phyloP scores from a whole-genome alignment of 257 asterid genomes.

The Marsdenia floribunda region DNA sequence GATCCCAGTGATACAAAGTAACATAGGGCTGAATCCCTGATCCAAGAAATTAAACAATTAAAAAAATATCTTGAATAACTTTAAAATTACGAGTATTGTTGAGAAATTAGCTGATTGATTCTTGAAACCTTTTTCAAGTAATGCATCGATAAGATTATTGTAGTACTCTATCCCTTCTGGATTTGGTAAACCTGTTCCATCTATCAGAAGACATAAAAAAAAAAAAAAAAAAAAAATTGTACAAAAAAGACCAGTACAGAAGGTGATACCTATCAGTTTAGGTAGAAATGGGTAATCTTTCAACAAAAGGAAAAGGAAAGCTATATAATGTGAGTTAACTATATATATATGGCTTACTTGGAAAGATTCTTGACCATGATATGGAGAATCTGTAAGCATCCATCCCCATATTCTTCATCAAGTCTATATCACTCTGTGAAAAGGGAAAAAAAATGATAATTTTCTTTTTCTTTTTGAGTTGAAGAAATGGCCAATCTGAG shows the following conservation, averaged over 20 bases:
- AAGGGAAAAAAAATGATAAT: no score
- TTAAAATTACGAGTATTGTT: neutral
- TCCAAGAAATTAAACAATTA: conserved; percentile 9
- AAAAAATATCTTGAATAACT: neutral
- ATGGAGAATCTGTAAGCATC: conserved; percentile 90
- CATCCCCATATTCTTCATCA: conserved; percentile 82
- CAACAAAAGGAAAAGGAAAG: neutral
- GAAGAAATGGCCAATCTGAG: neutral
- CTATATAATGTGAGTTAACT: neutral
- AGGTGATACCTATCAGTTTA: neutral
- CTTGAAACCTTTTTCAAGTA: conserved; percentile 53
- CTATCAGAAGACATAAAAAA: conserved; percentile 26
- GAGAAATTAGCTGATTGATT: neutral
- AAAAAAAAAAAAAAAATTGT: no score
- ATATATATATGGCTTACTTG: conserved; percentile 41
- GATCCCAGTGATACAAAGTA: conserved; percentile 89
- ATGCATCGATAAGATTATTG: conserved; percentile 65
- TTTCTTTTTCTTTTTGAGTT: neutral
- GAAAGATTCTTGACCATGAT: conserved; percentile 84
- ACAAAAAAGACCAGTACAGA: neutral
- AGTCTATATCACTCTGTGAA: conserved; percentile 62
- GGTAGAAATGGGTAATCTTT: neutral
- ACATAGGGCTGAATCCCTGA: conserved; percentile 72
- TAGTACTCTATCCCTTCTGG: conserved; percentile 69
- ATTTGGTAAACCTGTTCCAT: conserved; percentile 77